phyloP scores from a whole-genome alignment of 768 basidiomycete species.

The Heimioporus sp. region DNA sequence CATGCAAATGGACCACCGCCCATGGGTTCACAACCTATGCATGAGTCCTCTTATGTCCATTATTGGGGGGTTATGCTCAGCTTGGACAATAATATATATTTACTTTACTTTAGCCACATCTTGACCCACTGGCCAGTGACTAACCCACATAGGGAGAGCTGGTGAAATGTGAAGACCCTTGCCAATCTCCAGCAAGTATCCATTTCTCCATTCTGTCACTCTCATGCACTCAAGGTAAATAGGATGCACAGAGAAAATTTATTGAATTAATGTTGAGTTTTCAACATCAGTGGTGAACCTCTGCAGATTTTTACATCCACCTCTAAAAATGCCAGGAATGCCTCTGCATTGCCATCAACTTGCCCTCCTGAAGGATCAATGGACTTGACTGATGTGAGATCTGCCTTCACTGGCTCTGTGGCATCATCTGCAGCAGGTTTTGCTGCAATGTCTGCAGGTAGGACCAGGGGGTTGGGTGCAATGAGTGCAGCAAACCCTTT shows the following conservation, averaged over 20 bases:
- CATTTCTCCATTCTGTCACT: too few relatives aligned
- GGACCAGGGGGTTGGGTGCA: conserved; percentile 67
- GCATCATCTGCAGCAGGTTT: conserved; percentile 87
- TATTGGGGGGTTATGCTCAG: conserved; percentile 39
- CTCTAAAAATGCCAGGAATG: conserved; percentile 79
- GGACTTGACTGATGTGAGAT: conserved; percentile 37
- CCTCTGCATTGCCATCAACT: conserved; percentile 54
- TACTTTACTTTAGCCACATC: conserved; percentile 10
- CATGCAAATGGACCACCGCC: conserved; percentile 9
- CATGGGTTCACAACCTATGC: conserved; percentile 10
- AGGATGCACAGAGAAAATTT: conserved; percentile 6
- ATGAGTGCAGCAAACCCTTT: conserved; percentile 79
- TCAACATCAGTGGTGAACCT: conserved; percentile 48
- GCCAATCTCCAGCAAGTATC: too few relatives aligned
- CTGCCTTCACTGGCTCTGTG: conserved; percentile 62
- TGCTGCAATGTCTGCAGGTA: conserved; percentile 83
- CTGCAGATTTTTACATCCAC: conserved; percentile 70
- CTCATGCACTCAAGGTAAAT: too few relatives aligned
- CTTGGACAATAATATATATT: conserved; percentile 17
- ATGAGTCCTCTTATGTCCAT: conserved; percentile 23
- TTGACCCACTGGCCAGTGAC: conserved; percentile 10
- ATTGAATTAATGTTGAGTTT: conserved; percentile 14
- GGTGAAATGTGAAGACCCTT: conserved; percentile 13
- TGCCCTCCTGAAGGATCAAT: conserved; percentile 18
- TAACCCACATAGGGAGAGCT: conserved; percentile 1